Conservation (phyloP, 2,329 filamentous ascomycete genomes). For the Beauveria sp. region DNA sequence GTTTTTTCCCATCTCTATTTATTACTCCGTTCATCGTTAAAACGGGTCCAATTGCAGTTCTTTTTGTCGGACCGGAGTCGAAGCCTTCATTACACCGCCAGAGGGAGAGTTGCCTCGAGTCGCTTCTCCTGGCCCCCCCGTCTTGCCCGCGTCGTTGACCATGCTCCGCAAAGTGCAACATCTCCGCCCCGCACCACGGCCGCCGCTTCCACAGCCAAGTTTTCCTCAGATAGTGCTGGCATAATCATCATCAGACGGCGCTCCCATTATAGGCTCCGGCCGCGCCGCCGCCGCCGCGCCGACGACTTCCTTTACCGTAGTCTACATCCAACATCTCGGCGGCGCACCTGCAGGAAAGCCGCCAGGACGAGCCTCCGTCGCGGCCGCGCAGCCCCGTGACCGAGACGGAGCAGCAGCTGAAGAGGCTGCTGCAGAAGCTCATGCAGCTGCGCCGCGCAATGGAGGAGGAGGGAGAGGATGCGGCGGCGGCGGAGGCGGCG, state of each 20-base stretch:
- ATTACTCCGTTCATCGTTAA: no score
- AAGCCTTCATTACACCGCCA: constrained; percentile 22
- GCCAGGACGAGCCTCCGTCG: no score
- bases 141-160: no score
- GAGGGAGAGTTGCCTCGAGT: constrained; percentile 28
- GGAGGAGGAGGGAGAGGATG: background rate
- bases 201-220: constrained; percentile 29
- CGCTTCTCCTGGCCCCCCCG: constrained; percentile 31
- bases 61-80: background rate
- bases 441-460: background rate
- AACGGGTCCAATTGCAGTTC: no score
- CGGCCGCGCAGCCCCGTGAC: constrained; percentile 31
- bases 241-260: constrained; percentile 15
- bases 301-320: constrained; percentile 36
- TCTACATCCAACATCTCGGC: constrained; percentile 49
- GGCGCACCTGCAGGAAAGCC: constrained; percentile 16
- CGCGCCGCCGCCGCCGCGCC: background rate
- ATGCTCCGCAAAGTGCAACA: no score
- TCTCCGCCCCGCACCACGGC: no score
- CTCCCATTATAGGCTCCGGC: constrained; percentile 2
- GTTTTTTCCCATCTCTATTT: no score
- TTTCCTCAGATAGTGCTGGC: constrained; percentile 35
- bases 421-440: background rate
- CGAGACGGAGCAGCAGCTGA: constrained; percentile 7
- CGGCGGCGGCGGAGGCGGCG: no score